Evolutionary conservation across 2,329 filamentous ascomycete genomes (phyloP), one percentile per base, ranked within the genome.

Genomic region (Pestalotiopsis sp.): DNA sequence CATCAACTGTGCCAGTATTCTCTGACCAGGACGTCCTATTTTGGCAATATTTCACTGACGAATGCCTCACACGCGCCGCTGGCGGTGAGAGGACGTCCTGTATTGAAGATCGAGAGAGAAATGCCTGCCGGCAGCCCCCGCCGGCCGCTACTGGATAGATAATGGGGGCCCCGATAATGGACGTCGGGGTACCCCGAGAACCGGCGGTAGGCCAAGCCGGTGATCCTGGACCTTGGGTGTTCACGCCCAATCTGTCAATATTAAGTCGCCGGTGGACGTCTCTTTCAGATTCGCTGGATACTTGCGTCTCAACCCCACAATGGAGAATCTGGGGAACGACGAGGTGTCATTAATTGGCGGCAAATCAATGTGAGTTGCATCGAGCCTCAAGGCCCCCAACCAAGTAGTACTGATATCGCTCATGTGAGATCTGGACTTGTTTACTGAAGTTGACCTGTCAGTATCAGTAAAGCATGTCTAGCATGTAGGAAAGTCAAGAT

Each of bases 401-500:
- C 31, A 31, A 31, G 31, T 31, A 31, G 6, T 31, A 31, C 6
- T 31, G 25, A 27, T 59, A 5, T 59, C 25, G 23, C 57, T 36
- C 57, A 23, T 59, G 11, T 7, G 7, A 14, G 14, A 11, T 36
- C 23, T 9, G 31, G 31, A 31, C 9, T 12, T 27, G 4, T 9
- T 14, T 13, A 27, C 57, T 17, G 14, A 36, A 36, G 2, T 14
- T 59, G 20, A 6, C 57, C 6, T 23, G 17, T n/a, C 6, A 67
- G 57, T 25, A 60, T 45, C 58, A 67, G 25, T 11, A 67, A 61
- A 38, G 80, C 81, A 27, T 82, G 80, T 68, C 74, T 81, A 9
- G 70, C 75, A 68, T 82, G 81, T 67, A 75, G 81, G 58, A 78
- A 73, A 23, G 77, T 81, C 17, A 82, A 82, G 70, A 80, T 82